phyloP scores from a whole-genome alignment of 306 rosid genomes.

The Morella rubra region DNA sequence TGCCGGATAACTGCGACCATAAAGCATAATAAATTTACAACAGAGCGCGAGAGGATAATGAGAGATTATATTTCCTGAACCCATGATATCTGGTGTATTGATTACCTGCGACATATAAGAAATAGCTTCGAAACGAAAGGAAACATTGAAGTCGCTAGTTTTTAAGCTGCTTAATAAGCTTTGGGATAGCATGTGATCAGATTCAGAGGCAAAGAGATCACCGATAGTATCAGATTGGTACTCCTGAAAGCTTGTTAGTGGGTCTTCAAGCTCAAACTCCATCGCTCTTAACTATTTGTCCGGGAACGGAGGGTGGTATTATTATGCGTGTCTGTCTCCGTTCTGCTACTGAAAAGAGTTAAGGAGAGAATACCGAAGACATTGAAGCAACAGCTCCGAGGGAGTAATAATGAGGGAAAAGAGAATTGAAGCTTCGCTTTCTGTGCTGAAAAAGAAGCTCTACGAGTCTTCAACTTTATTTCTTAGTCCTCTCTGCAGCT shows the following conservation, averaged over 20 bases:
- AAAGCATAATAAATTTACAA: background rate
- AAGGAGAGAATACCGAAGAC: constrained; percentile 31
- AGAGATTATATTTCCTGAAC: background rate
- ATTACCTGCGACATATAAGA: constrained; percentile 62
- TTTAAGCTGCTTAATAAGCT: constrained; percentile 27
- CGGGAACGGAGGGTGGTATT: background rate
- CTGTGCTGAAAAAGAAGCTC: constrained; percentile 45
- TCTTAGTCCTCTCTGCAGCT: constrained; percentile 23
- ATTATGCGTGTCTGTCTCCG: constrained; percentile 3
- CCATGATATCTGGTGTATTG: background rate
- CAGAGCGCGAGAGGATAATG: background rate
- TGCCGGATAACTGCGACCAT: constrained; percentile 50
- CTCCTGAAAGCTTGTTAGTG: constrained; percentile 44
- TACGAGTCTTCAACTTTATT: constrained; percentile 30
- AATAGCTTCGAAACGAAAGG: constrained; percentile 47
- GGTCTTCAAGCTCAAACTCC: constrained; percentile 66
- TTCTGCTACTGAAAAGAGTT: constrained; percentile 23
- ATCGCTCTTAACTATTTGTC: constrained; percentile 14
- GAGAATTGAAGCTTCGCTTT: constrained; percentile 58
- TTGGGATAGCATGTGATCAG: constrained; percentile 50
- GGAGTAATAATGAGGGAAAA: constrained; percentile 47
- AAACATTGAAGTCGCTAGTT: constrained; percentile 27
- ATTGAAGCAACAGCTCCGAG: constrained; percentile 37
- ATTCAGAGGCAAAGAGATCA: constrained; percentile 60
- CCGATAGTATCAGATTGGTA: constrained; percentile 35